Conservation (phyloP, 2,329 filamentous ascomycete species). For the Penicillium sp. region DNA sequence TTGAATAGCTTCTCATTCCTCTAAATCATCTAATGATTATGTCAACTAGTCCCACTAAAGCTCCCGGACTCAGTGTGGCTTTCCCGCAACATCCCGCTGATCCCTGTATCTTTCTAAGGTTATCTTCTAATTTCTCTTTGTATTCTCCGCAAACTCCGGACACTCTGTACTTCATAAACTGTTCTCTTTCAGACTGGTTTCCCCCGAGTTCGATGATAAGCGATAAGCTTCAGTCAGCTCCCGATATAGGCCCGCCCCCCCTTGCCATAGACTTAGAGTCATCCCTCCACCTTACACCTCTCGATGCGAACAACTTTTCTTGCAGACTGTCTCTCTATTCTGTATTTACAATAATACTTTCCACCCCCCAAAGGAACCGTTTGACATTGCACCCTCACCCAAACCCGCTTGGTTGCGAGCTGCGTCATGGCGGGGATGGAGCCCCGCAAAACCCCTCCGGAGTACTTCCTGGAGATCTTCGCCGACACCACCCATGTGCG, state of each 20-base stretch:
- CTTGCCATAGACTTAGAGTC: conserved; percentile 6
- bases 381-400: neutral
- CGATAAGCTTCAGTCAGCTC: conserved; percentile 19
- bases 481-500: conserved; percentile 85
- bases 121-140: neutral
- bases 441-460: conserved; percentile 64
- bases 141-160: neutral
- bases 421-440: conserved; percentile 53
- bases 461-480: conserved; percentile 92
- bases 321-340: neutral
- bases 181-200: neutral
- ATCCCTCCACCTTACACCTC: conserved; percentile 11
- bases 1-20: neutral
- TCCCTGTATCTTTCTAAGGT: neutral
- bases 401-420: conserved; percentile 9
- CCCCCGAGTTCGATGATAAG: conserved; percentile 19
- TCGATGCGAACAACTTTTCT: neutral
- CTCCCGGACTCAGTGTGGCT: conserved; percentile 15
- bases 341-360: neutral
- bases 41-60: neutral
- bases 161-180: neutral
- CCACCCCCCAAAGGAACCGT: neutral
- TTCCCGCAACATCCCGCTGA: conserved; percentile 4
- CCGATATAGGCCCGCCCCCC: conserved; percentile 25
- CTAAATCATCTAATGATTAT: neutral